Conservation (phyloP, 2,329 filamentous ascomycete species). For the Curvularia eragrostidis region DNA sequence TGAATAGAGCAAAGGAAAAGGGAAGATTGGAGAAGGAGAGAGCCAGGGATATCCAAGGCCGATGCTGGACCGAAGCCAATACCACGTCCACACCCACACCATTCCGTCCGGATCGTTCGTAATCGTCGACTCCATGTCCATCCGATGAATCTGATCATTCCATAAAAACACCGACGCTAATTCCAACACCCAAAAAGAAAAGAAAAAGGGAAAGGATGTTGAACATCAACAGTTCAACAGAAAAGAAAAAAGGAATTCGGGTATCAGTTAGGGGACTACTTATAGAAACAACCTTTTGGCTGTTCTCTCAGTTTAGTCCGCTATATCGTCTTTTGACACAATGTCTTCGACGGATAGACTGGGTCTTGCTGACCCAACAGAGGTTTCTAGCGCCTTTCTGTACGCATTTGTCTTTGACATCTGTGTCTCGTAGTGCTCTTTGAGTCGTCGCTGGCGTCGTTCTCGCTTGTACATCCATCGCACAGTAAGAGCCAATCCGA, state of each 20-base stretch:
- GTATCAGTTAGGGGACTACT: neutral
- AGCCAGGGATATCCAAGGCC: neutral
- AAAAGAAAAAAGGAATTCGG: neutral
- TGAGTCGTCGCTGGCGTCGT: conserved; percentile 39
- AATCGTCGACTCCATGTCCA: conserved; percentile 1
- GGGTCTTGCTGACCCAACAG: conserved; percentile 14
- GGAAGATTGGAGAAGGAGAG: neutral
- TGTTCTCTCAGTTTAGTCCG: neutral
- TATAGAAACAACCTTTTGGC: neutral
- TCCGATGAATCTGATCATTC: neutral
- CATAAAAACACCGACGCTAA: conserved; percentile 15
- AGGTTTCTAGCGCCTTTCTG: conserved; percentile 30
- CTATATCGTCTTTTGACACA: neutral
- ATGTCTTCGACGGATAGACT: conserved; percentile 14
- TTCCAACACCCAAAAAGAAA: neutral
- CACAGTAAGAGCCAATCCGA: conserved; percentile 23
- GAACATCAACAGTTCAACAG: neutral
- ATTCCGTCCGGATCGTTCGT: neutral
- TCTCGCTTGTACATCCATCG: conserved; percentile 41
- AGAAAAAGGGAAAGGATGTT: neutral
- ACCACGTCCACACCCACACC: neutral
- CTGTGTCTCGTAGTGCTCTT: conserved; percentile 46
- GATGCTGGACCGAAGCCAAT: conserved; percentile 5
- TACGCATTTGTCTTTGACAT: conserved; percentile 39
- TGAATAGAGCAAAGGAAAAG: conserved; percentile 1